A percentile compares a stretch with the other conserved stretches of the same genome.
phyloP scores from a whole-genome alignment of 1,284 basidiomycete species.

The Farysia itapuensis region DNA sequence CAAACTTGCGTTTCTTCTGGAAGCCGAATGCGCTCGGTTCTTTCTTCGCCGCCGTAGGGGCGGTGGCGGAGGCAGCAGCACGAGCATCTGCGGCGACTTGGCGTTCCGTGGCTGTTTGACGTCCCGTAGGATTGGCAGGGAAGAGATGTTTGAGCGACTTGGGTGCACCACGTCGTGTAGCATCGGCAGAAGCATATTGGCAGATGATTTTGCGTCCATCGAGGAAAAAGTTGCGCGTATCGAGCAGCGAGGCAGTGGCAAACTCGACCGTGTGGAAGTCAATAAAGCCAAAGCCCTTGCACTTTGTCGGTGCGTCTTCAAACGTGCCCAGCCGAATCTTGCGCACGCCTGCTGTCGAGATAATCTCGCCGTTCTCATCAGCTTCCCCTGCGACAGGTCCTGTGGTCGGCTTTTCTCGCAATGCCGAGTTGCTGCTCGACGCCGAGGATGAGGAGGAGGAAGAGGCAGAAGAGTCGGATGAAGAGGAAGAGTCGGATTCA shows the following conservation, averaged over 20 bases:
- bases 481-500: constrained; percentile 1
- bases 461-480: not conserved
- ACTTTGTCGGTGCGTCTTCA: constrained; percentile 79
- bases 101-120: no score
- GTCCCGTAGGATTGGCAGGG: not conserved
- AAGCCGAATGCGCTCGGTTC: not conserved
- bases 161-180: constrained; percentile 64
- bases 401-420: no score
- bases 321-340: constrained; percentile 92
- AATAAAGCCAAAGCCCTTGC: constrained; percentile 91
- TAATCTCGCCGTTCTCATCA: not conserved
- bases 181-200: constrained; percentile 84
- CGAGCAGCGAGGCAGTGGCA: constrained; percentile 79
- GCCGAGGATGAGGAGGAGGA: not conserved
- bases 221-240: constrained; percentile 79
- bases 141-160: constrained; percentile 14
- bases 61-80: no score
- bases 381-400: no score
- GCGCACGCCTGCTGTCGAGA: constrained; percentile 69
- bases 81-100: no score
- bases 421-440: not conserved
- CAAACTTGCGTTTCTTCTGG: not conserved
- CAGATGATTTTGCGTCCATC: constrained; percentile 81
- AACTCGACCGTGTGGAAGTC: constrained; percentile 80
- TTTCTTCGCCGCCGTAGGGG: not conserved